Evolutionary conservation across 176 grass and related monocot species (phyloP), one percentile per base, ranked within the genome.

Genomic region (Themeda triandra): DNA sequence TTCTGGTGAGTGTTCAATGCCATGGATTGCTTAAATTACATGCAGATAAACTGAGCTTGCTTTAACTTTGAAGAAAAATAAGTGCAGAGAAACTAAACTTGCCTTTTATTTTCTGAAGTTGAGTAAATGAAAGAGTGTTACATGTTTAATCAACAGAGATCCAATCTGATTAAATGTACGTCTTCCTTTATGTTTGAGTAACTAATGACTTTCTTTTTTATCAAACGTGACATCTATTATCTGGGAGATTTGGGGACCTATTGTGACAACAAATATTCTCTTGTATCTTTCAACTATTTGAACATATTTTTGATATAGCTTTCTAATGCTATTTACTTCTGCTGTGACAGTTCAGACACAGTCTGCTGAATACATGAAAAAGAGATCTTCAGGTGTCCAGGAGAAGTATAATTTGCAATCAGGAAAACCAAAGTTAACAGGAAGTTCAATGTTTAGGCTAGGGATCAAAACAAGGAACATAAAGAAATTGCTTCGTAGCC

Each of bases 381-480:
- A 91, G 71, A 94, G 86, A 95, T 73, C 76, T 84, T 76, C 33
- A 42, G 69, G 36, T 64, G 15, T 87, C 75, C 27, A 72, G 56
- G 75, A 66, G 41, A 78, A 78, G 41, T 58, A 42, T 35, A 82
- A 35, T 83, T 84, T 86, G 25, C 48, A 63, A 32, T 77, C 82
- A 80, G 48, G n/a, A 63, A 91, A 85, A 56, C 23, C 27, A 71
- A 93, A 87, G 48, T 62, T 79, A 66, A 70, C 83, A n/a, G 93
- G 65, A 86, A 94, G 84, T 89, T 89, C 71, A 21, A 78, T 90
- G 54, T 98, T 95, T 81, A 92, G 81, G 78, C 53, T 88, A 63
- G 96, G 91, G 41, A 94, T 95, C 51, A 95, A 90, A 73, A 89
- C 80, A 40, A 98, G 91, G 87, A 94, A 92, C 77, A 64, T 77